Conservation (phyloP, 1,284 basidiomycete species). For the Sporisorium scitamineum region DNA sequence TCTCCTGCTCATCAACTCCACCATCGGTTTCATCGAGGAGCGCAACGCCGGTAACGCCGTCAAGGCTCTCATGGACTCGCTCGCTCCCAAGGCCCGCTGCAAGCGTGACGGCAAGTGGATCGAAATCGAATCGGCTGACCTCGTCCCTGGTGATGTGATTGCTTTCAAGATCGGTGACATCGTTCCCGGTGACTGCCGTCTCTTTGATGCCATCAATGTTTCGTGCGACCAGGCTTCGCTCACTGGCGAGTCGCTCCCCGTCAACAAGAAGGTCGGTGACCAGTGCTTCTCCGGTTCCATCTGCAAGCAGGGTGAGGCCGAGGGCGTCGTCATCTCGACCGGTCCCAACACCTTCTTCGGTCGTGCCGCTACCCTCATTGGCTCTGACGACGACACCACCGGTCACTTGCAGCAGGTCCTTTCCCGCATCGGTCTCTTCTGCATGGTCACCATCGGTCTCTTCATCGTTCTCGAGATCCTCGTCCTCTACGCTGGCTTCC, state of each 20-base stretch:
- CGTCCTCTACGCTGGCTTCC: slow-evolving; percentile 86
- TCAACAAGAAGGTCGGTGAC: slow-evolving; percentile 78
- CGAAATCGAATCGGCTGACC: slow-evolving; percentile 78
- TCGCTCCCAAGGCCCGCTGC: slow-evolving; percentile 90
- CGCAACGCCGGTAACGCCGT: slow-evolving; percentile 96
- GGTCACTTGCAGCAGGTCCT: slow-evolving; percentile 83
- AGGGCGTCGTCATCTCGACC: slow-evolving; percentile 89
- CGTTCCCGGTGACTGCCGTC: slow-evolving; percentile 85
- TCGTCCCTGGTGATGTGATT: slow-evolving; percentile 95
- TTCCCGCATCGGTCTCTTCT: slow-evolving; percentile 89
- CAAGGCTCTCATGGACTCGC: slow-evolving; percentile 98
- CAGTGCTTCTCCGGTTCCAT: slow-evolving; percentile 81
- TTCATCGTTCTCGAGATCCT: slow-evolving; percentile 92
- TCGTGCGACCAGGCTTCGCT: slow-evolving; percentile 92
- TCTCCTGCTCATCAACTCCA: slow-evolving; percentile 91
- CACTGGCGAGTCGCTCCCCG: slow-evolving; percentile 93
- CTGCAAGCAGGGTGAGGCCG: slow-evolving; percentile 79
- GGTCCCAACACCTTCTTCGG: slow-evolving; percentile 93
- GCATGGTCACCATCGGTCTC: slow-evolving; percentile 86
- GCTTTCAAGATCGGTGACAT: slow-evolving; percentile 88
- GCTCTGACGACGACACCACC: slow-evolving; percentile 86
- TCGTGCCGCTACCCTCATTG: slow-evolving; percentile 89
- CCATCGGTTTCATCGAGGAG: slow-evolving; percentile 98
- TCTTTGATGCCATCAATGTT: slow-evolving; percentile 80
- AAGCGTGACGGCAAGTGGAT: slow-evolving; percentile 74